Evolutionary conservation across 169 alveolate species (phyloP), one percentile per base, ranked within the genome.

Genomic region (Amoebophrya sp.): DNA sequence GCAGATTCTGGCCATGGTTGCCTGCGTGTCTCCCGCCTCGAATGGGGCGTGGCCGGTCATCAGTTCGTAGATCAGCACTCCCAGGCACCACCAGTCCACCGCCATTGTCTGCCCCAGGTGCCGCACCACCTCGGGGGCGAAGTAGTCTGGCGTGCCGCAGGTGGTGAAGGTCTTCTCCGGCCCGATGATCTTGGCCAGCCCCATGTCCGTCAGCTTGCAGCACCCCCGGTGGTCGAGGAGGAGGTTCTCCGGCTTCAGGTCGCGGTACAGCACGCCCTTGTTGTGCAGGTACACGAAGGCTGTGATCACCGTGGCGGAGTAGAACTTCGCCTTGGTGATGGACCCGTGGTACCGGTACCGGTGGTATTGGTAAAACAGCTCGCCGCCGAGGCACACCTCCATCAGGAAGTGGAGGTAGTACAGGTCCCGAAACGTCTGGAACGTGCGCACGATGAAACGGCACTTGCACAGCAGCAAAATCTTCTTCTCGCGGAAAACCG

Each of bases 191-290:
- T 91, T 91, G n/a, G 92, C 92, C 39, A 91, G 58, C 43, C 92
- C 92, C 92, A 91, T 91, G 87, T 91, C 92, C 0, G 92, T 91
- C 89, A 91, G 89, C 92, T 91, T 91, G 38, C 88, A 90, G 23
- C 43, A 40, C 18, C 92, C 92, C 58, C 88, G 50, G 34, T 78
- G 88, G n/a, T 88, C 88, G 67, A 91, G 70, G 38, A 91, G 70
- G 39, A 91, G 40, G 42, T 91, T 91, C 69, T 91, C 92, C 4
- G 92, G 92, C 91, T 91, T 91, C 89, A 91, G 78, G 34, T 58
- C 78, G 26, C 78, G 26, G 34, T 58, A 58, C 4, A 58, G 38
- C 26, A 58, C 34, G 38, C 78, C 78, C 29, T 16, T 2, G 10
- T 2, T 16, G 78, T 58, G 78, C 29, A 58, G 78, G 34, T 58